phyloP scores from a whole-genome alignment of 768 basidiomycete genomes.

The Tephrocybe sp. region DNA sequence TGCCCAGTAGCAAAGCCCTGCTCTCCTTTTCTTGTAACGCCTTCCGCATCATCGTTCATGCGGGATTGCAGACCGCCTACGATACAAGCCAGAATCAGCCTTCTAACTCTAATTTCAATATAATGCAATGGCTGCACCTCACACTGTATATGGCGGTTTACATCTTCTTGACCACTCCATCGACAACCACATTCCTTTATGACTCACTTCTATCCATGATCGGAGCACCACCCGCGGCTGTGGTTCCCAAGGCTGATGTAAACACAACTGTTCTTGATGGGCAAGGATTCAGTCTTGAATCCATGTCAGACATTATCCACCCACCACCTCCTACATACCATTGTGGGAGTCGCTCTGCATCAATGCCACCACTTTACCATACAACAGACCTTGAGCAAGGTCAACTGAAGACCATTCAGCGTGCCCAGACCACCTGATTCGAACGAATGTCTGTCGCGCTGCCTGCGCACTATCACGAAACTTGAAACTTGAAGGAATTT shows the following conservation, averaged over 20 bases:
- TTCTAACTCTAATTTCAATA: background rate
- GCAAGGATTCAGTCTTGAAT: background rate
- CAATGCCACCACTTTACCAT: background rate
- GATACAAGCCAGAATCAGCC: background rate
- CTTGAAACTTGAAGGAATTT: no score
- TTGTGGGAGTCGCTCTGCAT: background rate
- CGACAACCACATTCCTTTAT: background rate
- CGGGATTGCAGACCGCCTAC: background rate
- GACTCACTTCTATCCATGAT: background rate
- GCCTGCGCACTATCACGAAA: no score
- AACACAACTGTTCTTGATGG: background rate
- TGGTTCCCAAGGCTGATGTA: background rate
- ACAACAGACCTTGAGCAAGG: constrained; percentile 6
- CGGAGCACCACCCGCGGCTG: background rate
- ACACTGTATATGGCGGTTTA: background rate
- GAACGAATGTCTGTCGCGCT: no score
- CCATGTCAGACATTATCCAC: background rate
- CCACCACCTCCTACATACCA: background rate
- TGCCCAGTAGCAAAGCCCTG: background rate
- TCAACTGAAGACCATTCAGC: background rate
- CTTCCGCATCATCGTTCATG: background rate
- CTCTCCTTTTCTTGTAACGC: background rate
- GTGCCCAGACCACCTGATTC: no score
- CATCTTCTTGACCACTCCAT: constrained; percentile 1
- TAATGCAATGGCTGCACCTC: background rate